Base-by-base conservation (phyloP, 2,329 filamentous ascomycete genomes). In the Exophiala aquamarina region DNA sequence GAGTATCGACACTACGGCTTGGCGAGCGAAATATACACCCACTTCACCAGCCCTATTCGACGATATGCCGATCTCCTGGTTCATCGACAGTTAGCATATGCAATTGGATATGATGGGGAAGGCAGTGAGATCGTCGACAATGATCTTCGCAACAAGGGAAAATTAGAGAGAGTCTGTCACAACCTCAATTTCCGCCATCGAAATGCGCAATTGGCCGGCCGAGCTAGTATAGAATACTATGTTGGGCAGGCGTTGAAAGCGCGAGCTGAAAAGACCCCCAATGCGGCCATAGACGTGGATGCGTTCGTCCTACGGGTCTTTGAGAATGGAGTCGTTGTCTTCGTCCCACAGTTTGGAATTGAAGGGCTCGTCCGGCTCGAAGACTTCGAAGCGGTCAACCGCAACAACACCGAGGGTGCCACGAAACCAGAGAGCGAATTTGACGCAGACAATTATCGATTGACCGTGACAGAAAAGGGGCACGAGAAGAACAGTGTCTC, bases 121-220 rank as follows among this genome's bases (percentile, higher is more conserved):
- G 67, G 70, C 23, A 69, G 69, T 40, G 69, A 91, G 72, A 76
- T 84, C 31, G 78, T 93, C n/a, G 86, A 94, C 64, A 78, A 89
- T 6, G 85, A 84, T 37, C 79, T 94, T 48, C 86, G 89, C 63
- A 89, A 86, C 58, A 86, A 89, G 55, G 82, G 83, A 57, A 89
- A 90, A 59, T 83, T 98, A 46, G 91, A 97, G 69, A 87, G 84
- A 47, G 89, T 98, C 18, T 97, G 93, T 79, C 91, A 90, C 69
- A 98, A 98, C 72, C 96, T 98, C 79, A 98, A 98, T 68, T 84
- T 93, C 48, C 85, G 93, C 6, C 93, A 98, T 69, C 89, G 93
- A 63, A 98, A 98, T 68, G 93, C 93, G 23, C 93, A 98, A 70
- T 86, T 95, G 70, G 93, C 93, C 2, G 92, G 92, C 28, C 84